phyloP scores from a whole-genome alignment of 2,329 filamentous ascomycete genomes.

The Fusarium burgessii region DNA sequence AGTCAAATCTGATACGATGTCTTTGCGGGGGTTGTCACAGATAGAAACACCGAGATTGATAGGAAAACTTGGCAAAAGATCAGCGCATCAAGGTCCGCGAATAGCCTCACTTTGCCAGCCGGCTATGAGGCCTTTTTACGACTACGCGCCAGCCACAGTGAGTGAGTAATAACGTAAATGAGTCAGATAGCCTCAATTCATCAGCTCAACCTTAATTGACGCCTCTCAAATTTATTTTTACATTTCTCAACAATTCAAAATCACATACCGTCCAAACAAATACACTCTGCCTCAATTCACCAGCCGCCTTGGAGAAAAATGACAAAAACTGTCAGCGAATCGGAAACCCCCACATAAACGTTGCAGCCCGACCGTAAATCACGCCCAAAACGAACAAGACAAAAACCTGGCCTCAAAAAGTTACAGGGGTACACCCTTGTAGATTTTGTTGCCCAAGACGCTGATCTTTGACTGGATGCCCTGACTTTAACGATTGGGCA shows the following conservation, averaged over 20 bases:
- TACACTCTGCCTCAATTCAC: constrained; percentile 9
- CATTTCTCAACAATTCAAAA: not conserved
- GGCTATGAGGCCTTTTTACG: constrained; percentile 9
- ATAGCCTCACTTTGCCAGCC: constrained; percentile 24
- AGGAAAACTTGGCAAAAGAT: constrained; percentile 11
- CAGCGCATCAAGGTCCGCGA: constrained; percentile 9
- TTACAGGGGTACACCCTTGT: constrained; percentile 15
- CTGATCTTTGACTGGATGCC: constrained; percentile 40
- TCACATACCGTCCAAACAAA: constrained; percentile 7
- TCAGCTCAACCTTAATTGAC: rapidly evolving
- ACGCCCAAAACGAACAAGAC: constrained; percentile 17
- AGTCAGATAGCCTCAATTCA: constrained; percentile 1
- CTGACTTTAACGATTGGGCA: constrained; percentile 40
- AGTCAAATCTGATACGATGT: constrained; percentile 20
- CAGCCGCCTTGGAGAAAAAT: constrained; percentile 15
- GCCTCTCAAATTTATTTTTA: constrained; percentile 5
- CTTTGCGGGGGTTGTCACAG: constrained; percentile 20
- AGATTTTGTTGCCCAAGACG: constrained; percentile 14
- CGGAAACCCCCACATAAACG: constrained; percentile 42
- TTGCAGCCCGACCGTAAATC: constrained; percentile 40
- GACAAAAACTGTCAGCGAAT: constrained; percentile 27
- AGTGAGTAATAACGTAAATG: constrained; percentile 12
- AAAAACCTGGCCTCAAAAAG: constrained; percentile 39
- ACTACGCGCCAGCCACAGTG: constrained; percentile 8
- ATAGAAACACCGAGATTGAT: constrained; percentile 17